Base-by-base conservation (phyloP, 805 yeast species). In the Saccharomycopsis lassenensis region DNA sequence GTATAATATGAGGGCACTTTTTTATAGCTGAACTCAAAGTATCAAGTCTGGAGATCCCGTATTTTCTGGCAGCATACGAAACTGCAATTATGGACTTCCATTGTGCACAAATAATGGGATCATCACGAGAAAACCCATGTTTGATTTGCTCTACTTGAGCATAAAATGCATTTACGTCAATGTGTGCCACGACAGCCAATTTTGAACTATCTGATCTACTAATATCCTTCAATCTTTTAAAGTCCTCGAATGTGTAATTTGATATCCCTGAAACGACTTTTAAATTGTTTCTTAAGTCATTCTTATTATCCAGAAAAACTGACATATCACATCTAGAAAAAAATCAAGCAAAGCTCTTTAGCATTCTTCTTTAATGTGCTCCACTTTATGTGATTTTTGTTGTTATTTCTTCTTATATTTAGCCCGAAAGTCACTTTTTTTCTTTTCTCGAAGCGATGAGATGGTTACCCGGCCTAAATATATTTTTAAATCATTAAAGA, bases 101-200 rank as follows among this genome's bases (percentile, higher is more conserved):
- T 51, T 91, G 98, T 4, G 85, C 84, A 54, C 96, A 87, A 0
- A 86, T 96, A 2, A 91, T 79, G 0, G 98, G 96, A 43, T 76
- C 87, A 2, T 74, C 71, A 2, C 60, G 61, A 1, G 75, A 56
- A 11, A 79, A 57, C 0, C 78, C 78, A 12, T 84, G 63, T 28
- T 95, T 58, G 4, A 83, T 61, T 46, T 80, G 89, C 50, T 91
- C 96, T 21, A 79, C 91, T 52, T 91, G 98, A 0, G 98, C 95
- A 57, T 82, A 91, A 55, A 87, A 91, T 8, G 97, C 96, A 58
- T 91, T 94, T 49, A 85, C 70, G 57, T 91, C 98, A 17, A 91
- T 69, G 48, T 86, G 93, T 5, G 80, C 86, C 25, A 91, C 70
- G 17, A 81, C 80, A 0, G 95, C 65, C 7, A 89, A 59, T 2